These are phyloP conservation scores for Annulohypoxylon stygium DNA, from an alignment of 495 filamentous ascomycete genomes.

Conservation along the genomic window DNA sequence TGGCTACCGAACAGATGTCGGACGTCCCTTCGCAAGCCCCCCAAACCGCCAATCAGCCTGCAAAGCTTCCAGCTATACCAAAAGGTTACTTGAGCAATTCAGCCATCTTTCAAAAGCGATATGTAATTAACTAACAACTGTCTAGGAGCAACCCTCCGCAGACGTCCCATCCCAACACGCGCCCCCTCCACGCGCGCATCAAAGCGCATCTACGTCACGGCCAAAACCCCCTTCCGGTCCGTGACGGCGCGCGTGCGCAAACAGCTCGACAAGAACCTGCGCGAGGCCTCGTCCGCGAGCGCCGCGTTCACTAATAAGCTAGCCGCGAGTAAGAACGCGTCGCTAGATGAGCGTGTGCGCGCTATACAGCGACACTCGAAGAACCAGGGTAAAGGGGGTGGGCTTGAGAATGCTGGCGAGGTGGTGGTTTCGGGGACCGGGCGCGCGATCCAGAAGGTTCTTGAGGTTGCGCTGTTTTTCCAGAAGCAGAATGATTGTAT, in stretches of 20 bases:
- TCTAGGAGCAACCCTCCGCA: constrained; percentile 78
- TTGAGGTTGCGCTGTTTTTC: constrained; percentile 74
- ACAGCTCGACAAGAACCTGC: constrained; percentile 75
- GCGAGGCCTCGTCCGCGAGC: constrained; percentile 53
- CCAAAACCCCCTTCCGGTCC: constrained; percentile 81
- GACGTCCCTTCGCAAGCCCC: constrained; percentile 24
- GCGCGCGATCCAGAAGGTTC: constrained; percentile 78
- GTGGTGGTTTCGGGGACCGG: constrained; percentile 84
- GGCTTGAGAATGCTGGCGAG: constrained; percentile 61
- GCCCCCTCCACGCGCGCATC: constrained; percentile 48
- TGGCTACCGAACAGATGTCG: constrained; percentile 20
- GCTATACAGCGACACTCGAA: constrained; percentile 54
- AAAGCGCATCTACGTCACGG: constrained; percentile 81
- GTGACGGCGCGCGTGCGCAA: constrained; percentile 83
- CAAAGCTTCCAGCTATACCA: constrained; percentile 63
- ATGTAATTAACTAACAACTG: constrained; percentile 68
- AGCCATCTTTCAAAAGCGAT: constrained; percentile 44
- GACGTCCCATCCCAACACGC: constrained; percentile 69
- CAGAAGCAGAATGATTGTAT: constrained; percentile 68
- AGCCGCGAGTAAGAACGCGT: constrained; percentile 51
- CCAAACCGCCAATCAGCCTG: constrained; percentile 40
- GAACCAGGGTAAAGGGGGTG: constrained; percentile 6
- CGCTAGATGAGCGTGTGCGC: constrained; percentile 58
- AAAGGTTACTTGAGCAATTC: constrained; percentile 52
- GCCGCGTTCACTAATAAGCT: constrained; percentile 56